Conservation (phyloP, 2,329 filamentous ascomycete genomes). For the Paecilomyces dactylethromorphus region DNA sequence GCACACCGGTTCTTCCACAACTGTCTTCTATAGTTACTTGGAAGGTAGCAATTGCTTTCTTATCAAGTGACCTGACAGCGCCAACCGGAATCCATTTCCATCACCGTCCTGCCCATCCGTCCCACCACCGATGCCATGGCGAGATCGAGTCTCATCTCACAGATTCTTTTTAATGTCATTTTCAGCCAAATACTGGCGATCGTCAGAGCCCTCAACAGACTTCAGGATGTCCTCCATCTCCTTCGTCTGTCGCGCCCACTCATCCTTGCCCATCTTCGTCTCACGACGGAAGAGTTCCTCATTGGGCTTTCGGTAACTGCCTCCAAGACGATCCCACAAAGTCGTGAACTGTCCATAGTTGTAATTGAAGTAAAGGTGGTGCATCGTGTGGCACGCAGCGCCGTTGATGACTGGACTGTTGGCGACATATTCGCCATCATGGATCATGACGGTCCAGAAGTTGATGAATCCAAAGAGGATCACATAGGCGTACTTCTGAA, state of each 20-base stretch:
- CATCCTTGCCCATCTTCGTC: conserved; percentile 72
- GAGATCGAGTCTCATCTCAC: conserved; percentile 13
- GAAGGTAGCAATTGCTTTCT: not conserved
- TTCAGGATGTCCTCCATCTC: conserved; percentile 71
- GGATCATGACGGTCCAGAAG: conserved; percentile 93
- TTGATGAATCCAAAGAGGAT: conserved; percentile 87
- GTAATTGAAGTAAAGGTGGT: conserved; percentile 82
- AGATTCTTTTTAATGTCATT: conserved; percentile 30
- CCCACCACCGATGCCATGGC: not conserved
- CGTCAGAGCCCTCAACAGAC: conserved; percentile 59
- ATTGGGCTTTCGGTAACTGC: conserved; percentile 81
- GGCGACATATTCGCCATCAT: conserved; percentile 90
- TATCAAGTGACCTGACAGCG: not conserved
- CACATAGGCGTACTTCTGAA: conserved; percentile 86
- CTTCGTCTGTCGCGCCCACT: conserved; percentile 71
- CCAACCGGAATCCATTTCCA: not conserved
- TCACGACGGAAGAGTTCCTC: conserved; percentile 77
- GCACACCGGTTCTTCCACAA: too few relatives aligned
- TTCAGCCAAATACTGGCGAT: conserved; percentile 34
- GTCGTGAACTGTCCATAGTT: conserved; percentile 96
- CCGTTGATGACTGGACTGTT: conserved; percentile 91
- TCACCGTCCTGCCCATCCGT: not conserved
- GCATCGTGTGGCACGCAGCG: conserved; percentile 87
- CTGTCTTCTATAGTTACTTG: not conserved
- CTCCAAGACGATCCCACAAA: conserved; percentile 80